A percentile compares a stretch with the other conserved stretches of the same genome.
Conservation (phyloP, 1,284 basidiomycete genomes). For the Porogramme epimiltina region DNA sequence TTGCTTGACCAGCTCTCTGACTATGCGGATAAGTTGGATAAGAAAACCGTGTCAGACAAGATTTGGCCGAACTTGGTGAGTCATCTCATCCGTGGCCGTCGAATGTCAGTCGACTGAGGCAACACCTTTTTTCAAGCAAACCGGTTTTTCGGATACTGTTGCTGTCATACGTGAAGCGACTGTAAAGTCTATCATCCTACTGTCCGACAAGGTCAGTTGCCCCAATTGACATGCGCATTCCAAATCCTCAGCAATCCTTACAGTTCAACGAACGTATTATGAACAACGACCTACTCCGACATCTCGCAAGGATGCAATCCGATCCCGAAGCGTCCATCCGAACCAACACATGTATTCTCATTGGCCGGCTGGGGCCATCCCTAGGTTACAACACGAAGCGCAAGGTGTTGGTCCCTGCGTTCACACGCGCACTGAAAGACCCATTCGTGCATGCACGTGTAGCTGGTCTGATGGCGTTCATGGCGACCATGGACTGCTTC, state of each 20-base stretch:
- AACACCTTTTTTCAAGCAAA: conserved; percentile 58
- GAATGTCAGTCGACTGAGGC: background rate
- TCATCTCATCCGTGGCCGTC: too few species aligned
- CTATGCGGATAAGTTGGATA: conserved; percentile 88
- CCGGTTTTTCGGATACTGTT: conserved; percentile 94
- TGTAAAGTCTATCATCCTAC: conserved; percentile 82
- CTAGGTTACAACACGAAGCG: conserved; percentile 88
- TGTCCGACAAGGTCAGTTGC: conserved; percentile 85
- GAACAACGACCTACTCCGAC: conserved; percentile 94
- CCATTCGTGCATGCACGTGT: conserved; percentile 92
- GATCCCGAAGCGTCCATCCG: conserved; percentile 94
- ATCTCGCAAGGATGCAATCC: conserved; percentile 91
- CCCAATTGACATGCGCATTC: background rate
- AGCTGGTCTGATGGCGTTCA: conserved; percentile 94
- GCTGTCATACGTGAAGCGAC: conserved; percentile 94
- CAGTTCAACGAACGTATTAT: conserved; percentile 90
- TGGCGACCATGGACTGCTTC: conserved; percentile 93
- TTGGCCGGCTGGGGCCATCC: conserved; percentile 87
- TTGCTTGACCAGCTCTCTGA: conserved; percentile 85
- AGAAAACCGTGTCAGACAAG: conserved; percentile 82
- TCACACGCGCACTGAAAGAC: conserved; percentile 89
- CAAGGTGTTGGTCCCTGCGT: conserved; percentile 96
- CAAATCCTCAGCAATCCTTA: too few species aligned
- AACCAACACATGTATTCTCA: conserved; percentile 96
- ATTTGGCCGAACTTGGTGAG: conserved; percentile 91